These are phyloP conservation scores for Phytopythium ostracodes DNA, from an alignment of 352 stramenopile species.

Conservation along the genomic window DNA sequence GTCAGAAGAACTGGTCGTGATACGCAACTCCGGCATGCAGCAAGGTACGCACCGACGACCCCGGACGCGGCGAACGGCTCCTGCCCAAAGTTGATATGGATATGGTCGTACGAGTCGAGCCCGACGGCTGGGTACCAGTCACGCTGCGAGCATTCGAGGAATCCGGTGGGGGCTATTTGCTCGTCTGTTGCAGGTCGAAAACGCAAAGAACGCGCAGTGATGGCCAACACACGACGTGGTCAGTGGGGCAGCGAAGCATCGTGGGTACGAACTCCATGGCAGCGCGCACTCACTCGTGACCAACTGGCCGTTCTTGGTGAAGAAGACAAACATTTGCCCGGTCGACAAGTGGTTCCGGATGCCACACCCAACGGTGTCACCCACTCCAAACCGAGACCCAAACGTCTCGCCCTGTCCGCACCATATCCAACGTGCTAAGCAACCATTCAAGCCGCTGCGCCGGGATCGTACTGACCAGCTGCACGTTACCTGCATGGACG, in stretches of 20 bases:
- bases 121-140: constrained; percentile 80
- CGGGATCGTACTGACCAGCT: neutral
- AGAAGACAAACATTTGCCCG: constrained; percentile 43
- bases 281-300: constrained; percentile 28
- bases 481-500: constrained; percentile 32
- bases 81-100: constrained; percentile 86
- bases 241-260: neutral
- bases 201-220: neutral
- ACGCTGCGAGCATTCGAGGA: constrained; percentile 42
- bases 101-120: constrained; percentile 70
- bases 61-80: constrained; percentile 52
- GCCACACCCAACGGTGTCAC: constrained; percentile 32
- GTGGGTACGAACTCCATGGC: neutral
- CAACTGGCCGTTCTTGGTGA: constrained; percentile 67
- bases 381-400: constrained; percentile 26
- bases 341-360: constrained; percentile 16
- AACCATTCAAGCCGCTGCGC: neutral
- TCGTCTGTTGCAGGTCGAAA: neutral
- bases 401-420: constrained; percentile 24
- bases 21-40: neutral
- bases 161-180: constrained; percentile 11
- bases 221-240: neutral
- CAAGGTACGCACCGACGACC: constrained; percentile 25
- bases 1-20: neutral
- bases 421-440: neutral